phyloP scores from a whole-genome alignment of 495 filamentous ascomycete species.

The Parathielavia hyrcaniae region DNA sequence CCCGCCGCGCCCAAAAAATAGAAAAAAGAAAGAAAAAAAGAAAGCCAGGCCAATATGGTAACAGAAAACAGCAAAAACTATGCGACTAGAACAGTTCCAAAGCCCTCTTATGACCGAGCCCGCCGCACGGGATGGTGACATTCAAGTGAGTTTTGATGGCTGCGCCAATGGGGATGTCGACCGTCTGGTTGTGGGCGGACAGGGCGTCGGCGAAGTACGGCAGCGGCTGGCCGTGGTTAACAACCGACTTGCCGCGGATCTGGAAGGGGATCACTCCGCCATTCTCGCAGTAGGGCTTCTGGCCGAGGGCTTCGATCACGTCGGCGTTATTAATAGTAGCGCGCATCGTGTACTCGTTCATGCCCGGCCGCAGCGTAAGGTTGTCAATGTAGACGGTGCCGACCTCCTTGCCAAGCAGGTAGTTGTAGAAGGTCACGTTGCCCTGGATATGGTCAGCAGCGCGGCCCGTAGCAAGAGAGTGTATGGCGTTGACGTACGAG shows the following conservation, averaged over 20 bases:
- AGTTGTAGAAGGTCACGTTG: conserved; percentile 58
- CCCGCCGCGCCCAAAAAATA: neutral
- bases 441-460: conserved; percentile 42
- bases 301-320: conserved; percentile 41
- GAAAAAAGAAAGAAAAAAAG: no score
- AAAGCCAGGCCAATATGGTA: conserved; percentile 7
- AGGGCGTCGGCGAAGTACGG: conserved; percentile 54
- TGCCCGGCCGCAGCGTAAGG: conserved; percentile 53
- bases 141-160: conserved; percentile 23
- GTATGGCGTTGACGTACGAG: conserved; percentile 45
- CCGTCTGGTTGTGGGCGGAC: conserved; percentile 31
- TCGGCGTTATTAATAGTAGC: conserved; percentile 47
- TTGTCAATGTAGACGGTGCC: conserved; percentile 53
- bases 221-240: conserved; percentile 54
- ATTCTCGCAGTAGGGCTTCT: conserved; percentile 37
- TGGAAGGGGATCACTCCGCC: conserved; percentile 53
- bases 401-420: conserved; percentile 44
- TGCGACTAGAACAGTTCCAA: neutral
- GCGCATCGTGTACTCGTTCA: conserved; percentile 52
- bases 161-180: conserved; percentile 33
- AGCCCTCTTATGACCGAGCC: neutral
- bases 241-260: conserved; percentile 51
- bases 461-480: neutral
- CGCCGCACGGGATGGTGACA: conserved; percentile 23
- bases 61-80: conserved; percentile 5